phyloP scores from a whole-genome alignment of 108 stramenopile species.

The Cyclotella atomus region DNA sequence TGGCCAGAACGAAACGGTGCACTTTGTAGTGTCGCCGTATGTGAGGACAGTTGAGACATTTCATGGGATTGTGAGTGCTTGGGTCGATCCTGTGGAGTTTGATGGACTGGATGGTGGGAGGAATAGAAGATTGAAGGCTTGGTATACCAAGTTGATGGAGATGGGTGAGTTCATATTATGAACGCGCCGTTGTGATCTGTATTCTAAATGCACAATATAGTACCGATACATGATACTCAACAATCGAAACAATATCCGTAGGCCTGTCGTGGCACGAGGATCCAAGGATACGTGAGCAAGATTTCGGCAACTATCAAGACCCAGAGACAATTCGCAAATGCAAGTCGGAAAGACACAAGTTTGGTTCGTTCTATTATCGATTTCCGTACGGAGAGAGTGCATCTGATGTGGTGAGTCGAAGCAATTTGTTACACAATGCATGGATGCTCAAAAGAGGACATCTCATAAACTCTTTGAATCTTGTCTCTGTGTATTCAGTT shows the following conservation, averaged over 20 bases:
- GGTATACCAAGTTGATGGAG: constrained; percentile 76
- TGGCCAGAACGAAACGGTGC: constrained; percentile 61
- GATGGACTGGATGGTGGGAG: constrained; percentile 50
- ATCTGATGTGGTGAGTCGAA: constrained; percentile 68
- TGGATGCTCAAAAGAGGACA: not conserved
- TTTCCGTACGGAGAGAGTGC: constrained; percentile 92
- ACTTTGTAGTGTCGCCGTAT: constrained; percentile 87
- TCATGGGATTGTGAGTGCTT: constrained; percentile 84
- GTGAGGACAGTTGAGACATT: constrained; percentile 90
- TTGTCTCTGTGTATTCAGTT: constrained; percentile 32
- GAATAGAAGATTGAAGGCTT: constrained; percentile 65
- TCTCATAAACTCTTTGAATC: not conserved
- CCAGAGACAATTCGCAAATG: constrained; percentile 62
- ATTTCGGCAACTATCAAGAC: constrained; percentile 82
- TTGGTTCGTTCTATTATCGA: constrained; percentile 90
- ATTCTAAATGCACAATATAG: no score
- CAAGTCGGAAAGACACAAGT: constrained; percentile 77
- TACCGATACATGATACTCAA: no score
- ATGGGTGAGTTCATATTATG: constrained; percentile 40
- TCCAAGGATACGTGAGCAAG: constrained; percentile 90
- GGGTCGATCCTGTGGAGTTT: constrained; percentile 84
- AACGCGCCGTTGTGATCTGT: not conserved
- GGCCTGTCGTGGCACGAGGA: constrained; percentile 87
- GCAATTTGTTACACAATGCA: not conserved
- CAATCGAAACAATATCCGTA: not conserved